phyloP scores from a whole-genome alignment of 1,284 basidiomycete species.

The Xerocomus tenax region DNA sequence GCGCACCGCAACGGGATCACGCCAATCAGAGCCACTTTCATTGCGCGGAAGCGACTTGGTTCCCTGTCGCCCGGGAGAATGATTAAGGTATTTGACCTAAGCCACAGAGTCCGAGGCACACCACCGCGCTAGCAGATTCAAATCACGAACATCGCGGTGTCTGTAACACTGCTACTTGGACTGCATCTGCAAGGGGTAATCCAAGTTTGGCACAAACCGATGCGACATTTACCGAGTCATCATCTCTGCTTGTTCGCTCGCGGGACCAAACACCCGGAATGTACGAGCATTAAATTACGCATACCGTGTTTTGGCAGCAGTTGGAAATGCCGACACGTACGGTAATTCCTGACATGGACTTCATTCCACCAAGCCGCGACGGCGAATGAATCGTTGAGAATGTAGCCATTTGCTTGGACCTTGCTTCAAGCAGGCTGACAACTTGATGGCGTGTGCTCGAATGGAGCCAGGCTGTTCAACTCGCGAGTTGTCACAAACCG shows the following conservation, averaged over 20 bases:
- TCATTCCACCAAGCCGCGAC: neutral
- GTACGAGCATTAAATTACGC: constrained; percentile 12
- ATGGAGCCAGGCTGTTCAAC: neutral
- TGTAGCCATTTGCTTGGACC: neutral
- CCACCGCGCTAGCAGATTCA: neutral
- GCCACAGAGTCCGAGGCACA: neutral
- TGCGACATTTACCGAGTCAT: constrained; percentile 15
- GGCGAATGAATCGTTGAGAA: neutral
- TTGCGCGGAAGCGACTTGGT: constrained; percentile 20
- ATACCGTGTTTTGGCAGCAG: constrained; percentile 5
- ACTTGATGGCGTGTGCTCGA: constrained; percentile 2
- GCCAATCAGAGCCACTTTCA: constrained; percentile 19
- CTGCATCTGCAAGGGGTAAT: constrained; percentile 12
- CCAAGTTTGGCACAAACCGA: constrained; percentile 16
- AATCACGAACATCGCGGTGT: constrained; percentile 13
- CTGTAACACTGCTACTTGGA: constrained; percentile 8
- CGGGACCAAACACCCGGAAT: constrained; percentile 15
- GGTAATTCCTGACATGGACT: constrained; percentile 7
- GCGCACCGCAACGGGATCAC: constrained; percentile 9
- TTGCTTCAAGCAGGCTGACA: neutral
- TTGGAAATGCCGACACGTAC: constrained; percentile 12
- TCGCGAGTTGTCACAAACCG: no score
- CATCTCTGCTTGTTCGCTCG: constrained; percentile 16
- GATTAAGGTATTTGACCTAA: constrained; percentile 1
- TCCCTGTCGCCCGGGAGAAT: constrained; percentile 14